These are phyloP conservation scores for Suhomyces panamericanus DNA, from an alignment of 1,139 yeast species.

Conservation along the genomic window DNA sequence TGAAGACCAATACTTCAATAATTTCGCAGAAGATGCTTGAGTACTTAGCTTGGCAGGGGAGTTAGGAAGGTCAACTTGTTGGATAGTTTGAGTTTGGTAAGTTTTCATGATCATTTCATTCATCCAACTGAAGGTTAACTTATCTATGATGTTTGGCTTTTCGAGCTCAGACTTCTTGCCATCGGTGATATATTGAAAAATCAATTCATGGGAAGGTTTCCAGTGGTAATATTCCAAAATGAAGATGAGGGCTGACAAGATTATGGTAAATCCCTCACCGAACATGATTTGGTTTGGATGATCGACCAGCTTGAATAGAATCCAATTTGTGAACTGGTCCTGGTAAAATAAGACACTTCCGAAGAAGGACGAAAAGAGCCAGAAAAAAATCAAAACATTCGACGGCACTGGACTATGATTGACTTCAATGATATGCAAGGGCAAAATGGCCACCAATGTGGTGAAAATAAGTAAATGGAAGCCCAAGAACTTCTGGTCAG, in stretches of 20 bases:
- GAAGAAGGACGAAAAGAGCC: slow-evolving; percentile 37
- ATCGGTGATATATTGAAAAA: slow-evolving; percentile 17
- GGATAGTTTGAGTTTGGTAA: slow-evolving; percentile 46
- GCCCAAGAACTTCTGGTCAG: slow-evolving; percentile 25
- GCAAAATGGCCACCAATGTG: slow-evolving; percentile 28
- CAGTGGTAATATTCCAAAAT: slow-evolving; percentile 30
- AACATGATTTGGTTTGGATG: slow-evolving; percentile 12
- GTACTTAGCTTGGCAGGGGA: slow-evolving; percentile 54
- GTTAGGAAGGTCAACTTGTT: slow-evolving; percentile 54
- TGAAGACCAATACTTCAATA: slow-evolving; percentile 22
- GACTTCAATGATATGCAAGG: slow-evolving; percentile 45
- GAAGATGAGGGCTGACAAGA: slow-evolving; percentile 24
- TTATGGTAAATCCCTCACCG: slow-evolving; percentile 21
- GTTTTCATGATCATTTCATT: slow-evolving; percentile 53
- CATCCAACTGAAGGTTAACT: slow-evolving; percentile 63
- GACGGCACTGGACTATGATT: slow-evolving; percentile 33
- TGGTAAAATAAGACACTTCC: slow-evolving; percentile 29
- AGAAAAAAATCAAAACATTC: slow-evolving; percentile 39
- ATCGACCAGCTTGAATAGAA: slow-evolving; percentile 21
- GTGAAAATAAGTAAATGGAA: slow-evolving; percentile 21
- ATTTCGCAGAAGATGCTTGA: slow-evolving; percentile 18
- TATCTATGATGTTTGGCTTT: slow-evolving; percentile 51
- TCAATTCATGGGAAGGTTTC: slow-evolving; percentile 31
- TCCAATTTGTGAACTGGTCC: slow-evolving; percentile 29
- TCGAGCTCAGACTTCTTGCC: slow-evolving; percentile 20